Conservation (phyloP, 78 protist genomes). For the Dictyostelium firmibasis region DNA sequence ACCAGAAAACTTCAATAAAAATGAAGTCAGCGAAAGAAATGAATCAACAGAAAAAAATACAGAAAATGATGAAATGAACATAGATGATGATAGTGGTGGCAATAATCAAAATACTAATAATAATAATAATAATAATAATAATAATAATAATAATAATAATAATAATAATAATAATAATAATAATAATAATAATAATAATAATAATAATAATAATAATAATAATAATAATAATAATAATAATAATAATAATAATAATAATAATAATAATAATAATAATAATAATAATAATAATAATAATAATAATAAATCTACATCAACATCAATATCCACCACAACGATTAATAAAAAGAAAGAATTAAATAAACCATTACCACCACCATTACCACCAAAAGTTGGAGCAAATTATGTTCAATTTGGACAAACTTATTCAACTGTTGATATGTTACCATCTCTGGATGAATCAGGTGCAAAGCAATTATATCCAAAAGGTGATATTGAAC, state of each 20-base stretch:
- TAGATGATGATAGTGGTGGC: too few relatives aligned
- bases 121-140: neutral
- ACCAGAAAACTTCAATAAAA: neutral
- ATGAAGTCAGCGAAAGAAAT: neutral
- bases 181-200: neutral
- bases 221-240: neutral
- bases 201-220: neutral
- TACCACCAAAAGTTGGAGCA: slow-evolving; percentile 61
- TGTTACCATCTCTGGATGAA: slow-evolving; percentile 43
- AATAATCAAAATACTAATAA: too few relatives aligned
- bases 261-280: neutral
- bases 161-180: neutral
- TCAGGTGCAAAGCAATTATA: slow-evolving; percentile 11
- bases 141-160: neutral
- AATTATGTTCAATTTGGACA: slow-evolving; percentile 42
- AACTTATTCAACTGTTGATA: slow-evolving; percentile 52
- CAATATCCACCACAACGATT: neutral
- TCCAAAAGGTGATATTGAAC: slow-evolving; percentile 57
- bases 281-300: neutral
- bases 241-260: neutral
- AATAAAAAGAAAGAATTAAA: neutral
- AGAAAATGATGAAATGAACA: neutral
- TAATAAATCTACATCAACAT: neutral
- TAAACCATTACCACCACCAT: slow-evolving; percentile 56
- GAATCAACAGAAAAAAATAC: neutral